Conservation (phyloP, 441 rosid genomes). For the Corymbia calophylla region DNA sequence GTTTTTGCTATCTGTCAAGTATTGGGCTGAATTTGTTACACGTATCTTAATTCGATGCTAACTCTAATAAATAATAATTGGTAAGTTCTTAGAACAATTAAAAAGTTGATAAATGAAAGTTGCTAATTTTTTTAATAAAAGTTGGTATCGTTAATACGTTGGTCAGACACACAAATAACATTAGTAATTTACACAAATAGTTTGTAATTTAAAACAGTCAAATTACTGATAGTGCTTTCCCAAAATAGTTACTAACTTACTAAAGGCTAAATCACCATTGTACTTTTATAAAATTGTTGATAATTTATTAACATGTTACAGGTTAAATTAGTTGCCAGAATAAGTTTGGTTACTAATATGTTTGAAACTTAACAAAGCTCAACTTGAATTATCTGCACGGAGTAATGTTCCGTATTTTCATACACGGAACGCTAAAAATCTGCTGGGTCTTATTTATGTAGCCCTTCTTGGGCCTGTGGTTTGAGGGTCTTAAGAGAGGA, state of each 20-base stretch:
- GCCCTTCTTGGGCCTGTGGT: background rate
- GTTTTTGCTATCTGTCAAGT: no score
- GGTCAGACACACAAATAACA: background rate
- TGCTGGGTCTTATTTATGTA: background rate
- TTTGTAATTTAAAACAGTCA: background rate
- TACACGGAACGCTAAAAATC: background rate
- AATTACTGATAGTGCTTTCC: background rate
- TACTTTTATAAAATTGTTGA: background rate
- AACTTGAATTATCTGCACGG: background rate
- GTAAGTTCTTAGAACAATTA: background rate
- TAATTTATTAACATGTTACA: background rate
- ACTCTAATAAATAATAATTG: background rate
- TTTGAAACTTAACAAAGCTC: background rate
- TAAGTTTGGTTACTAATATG: background rate
- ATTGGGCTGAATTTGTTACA: no score
- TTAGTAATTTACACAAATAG: background rate
- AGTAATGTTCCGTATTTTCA: background rate
- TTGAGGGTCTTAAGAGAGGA: background rate
- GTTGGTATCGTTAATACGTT: background rate
- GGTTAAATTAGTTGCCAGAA: background rate
- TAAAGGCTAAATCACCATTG: background rate
- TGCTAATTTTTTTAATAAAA: background rate
- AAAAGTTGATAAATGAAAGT: background rate
- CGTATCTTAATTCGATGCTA: background rate
- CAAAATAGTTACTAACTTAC: background rate